Evolutionary conservation across 2,329 filamentous ascomycete species (phyloP).

Genomic region (Diplodia sapinea): DNA sequence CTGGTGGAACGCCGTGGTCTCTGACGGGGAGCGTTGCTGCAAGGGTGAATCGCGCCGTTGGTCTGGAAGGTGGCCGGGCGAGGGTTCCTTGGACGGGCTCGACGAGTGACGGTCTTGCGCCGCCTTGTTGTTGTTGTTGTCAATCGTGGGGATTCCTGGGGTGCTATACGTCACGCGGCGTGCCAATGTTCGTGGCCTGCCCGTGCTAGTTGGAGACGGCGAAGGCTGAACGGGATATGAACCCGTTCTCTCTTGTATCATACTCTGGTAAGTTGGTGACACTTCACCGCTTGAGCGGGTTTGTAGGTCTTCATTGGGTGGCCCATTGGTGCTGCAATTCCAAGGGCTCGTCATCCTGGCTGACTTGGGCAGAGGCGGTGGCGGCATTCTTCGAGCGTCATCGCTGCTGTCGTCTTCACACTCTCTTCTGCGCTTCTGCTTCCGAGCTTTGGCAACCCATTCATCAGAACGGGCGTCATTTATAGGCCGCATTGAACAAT

Average conservation of each 20-base stretch:
- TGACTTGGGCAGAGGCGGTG: neutral
- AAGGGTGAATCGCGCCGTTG: neutral
- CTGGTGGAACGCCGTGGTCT: neutral
- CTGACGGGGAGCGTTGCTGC: neutral
- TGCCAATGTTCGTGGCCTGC: neutral
- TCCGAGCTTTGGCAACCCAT: neutral
- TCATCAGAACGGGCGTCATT: no score
- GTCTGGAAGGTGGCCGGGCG: neutral
- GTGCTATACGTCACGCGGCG: neutral
- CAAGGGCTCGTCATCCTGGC: neutral
- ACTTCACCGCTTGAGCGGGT: no score
- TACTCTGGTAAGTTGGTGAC: no score
- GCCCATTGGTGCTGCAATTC: neutral
- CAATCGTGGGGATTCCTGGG: no score
- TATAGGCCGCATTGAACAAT: no score
- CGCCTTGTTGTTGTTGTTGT: neutral
- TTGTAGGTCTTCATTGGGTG: neutral
- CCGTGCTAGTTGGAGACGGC: no score
- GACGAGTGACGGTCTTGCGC: no score
- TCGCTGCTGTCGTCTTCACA: neutral
- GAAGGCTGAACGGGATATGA: no score
- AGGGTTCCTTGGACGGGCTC: neutral
- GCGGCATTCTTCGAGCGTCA: neutral
- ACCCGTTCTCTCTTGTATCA: no score
- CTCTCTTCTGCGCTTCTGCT: neutral